phyloP scores from a whole-genome alignment of 2,329 filamentous ascomycete species.

The Microcera coccophila region DNA sequence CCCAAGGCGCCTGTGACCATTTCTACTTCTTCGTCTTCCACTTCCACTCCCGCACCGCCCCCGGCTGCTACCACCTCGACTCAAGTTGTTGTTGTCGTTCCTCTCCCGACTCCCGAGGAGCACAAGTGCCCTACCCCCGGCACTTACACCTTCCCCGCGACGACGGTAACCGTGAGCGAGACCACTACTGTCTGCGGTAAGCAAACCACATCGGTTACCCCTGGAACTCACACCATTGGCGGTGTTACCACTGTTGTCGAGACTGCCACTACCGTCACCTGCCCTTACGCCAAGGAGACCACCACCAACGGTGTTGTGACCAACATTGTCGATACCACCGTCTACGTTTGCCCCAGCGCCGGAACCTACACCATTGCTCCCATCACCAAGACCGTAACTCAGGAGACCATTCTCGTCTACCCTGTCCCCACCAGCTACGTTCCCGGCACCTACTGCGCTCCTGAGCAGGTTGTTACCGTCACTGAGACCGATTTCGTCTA shows the following conservation, averaged over 20 bases:
- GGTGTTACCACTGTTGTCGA: slow-evolving; percentile 69
- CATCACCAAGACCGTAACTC: slow-evolving; percentile 57
- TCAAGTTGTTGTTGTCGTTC: slow-evolving; percentile 42
- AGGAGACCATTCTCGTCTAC: slow-evolving; percentile 56
- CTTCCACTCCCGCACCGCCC: slow-evolving; percentile 9
- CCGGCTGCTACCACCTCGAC: slow-evolving; percentile 15
- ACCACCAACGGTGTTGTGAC: slow-evolving; percentile 57
- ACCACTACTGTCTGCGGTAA: slow-evolving; percentile 64
- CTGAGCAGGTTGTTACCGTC: slow-evolving; percentile 63
- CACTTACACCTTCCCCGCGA: slow-evolving; percentile 71
- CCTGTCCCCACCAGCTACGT: slow-evolving; percentile 61
- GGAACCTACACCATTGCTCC: slow-evolving; percentile 75
- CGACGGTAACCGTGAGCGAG: slow-evolving; percentile 63
- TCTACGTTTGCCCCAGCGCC: slow-evolving; percentile 67
- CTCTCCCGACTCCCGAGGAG: slow-evolving; percentile 50
- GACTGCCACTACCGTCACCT: slow-evolving; percentile 63
- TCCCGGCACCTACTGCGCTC: slow-evolving; percentile 70
- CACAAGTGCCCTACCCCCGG: slow-evolving; percentile 61
- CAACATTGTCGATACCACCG: slow-evolving; percentile 65
- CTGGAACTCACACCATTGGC: slow-evolving; percentile 65
- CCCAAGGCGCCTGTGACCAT: slow-evolving; percentile 30
- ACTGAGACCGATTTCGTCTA: slow-evolving; percentile 65
- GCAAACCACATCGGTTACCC: slow-evolving; percentile 56
- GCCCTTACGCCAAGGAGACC: slow-evolving; percentile 64
- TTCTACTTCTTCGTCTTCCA: slow-evolving; percentile 15